Conservation (phyloP, 2,329 filamentous ascomycete species). For the Pseudocercospora macadamiae region DNA sequence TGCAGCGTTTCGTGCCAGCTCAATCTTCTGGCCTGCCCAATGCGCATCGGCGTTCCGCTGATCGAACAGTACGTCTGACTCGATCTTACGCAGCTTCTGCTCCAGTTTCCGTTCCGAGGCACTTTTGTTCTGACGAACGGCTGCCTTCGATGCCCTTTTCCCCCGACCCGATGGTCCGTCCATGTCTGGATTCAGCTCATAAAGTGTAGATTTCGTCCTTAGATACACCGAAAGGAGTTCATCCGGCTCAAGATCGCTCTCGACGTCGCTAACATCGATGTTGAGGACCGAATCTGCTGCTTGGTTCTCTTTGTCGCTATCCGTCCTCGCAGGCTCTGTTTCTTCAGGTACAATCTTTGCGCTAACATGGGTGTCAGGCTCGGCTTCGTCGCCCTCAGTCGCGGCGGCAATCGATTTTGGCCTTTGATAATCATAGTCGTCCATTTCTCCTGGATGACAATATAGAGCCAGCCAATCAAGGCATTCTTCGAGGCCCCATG, state of each 20-base stretch:
- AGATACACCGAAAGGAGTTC: conserved; percentile 72
- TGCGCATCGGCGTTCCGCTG: conserved; percentile 48
- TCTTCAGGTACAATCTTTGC: conserved; percentile 5
- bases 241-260: conserved; percentile 54
- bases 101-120: conserved; percentile 66
- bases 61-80: conserved; percentile 62
- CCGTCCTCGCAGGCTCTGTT: conserved; percentile 9
- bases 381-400: conserved; percentile 11
- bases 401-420: conserved; percentile 21
- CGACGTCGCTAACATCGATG: conserved; percentile 51
- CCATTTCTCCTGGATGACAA: conserved; percentile 51
- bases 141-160: conserved; percentile 31
- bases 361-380: conserved; percentile 5
- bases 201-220: conserved; percentile 64
- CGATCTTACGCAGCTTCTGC: conserved; percentile 74
- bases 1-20: conserved; percentile 46
- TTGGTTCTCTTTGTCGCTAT: conserved; percentile 7
- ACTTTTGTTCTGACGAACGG: conserved; percentile 46
- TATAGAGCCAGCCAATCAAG: conserved; percentile 89
- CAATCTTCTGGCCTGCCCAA: conserved; percentile 50
- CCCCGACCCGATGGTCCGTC: conserved; percentile 64
- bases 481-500: conserved; percentile 83
- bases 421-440: conserved; percentile 39
- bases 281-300: conserved; percentile 30
- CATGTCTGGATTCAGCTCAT: conserved; percentile 46